Evolutionary conservation across 768 basidiomycete genomes (phyloP).

Genomic region (Amanita muscaria): DNA sequence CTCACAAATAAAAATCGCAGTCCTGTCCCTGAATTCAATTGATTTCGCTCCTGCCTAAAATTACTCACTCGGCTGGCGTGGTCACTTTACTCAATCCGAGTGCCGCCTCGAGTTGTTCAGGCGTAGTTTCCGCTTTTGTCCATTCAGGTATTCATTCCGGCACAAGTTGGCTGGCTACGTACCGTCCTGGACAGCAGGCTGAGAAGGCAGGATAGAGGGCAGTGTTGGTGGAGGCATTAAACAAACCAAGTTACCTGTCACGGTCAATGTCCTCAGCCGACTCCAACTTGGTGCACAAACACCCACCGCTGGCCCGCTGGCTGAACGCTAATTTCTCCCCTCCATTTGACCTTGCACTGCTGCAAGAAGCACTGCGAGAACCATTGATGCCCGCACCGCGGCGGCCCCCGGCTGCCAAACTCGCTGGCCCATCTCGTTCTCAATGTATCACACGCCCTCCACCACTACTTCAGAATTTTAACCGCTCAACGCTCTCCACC

Average conservation of each 20-base stretch:
- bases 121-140: conserved; percentile 41
- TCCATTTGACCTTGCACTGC: conserved; percentile 28
- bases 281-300: not conserved
- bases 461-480: conserved; percentile 43
- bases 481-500: conserved; percentile 56
- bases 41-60: not conserved
- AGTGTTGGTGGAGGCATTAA: conserved; percentile 15
- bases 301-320: conserved; percentile 36
- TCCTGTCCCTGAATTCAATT: conserved; percentile 33
- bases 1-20: conserved; percentile 75
- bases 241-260: not conserved
- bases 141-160: not conserved
- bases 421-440: conserved; percentile 27
- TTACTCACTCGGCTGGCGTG: conserved; percentile 43
- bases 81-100: conserved; percentile 48
- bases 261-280: not conserved
- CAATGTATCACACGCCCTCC: conserved; percentile 33
- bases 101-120: conserved; percentile 42
- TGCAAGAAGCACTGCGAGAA: conserved; percentile 40
- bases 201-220: conserved; percentile 42
- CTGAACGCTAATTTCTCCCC: conserved; percentile 23
- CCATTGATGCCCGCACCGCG: conserved; percentile 26
- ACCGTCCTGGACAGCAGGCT: conserved; percentile 46
- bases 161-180: conserved; percentile 12
- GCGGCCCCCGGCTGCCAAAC: conserved; percentile 36